phyloP scores from a whole-genome alignment of 179 eudicot species.

The Gypsophila paniculata region DNA sequence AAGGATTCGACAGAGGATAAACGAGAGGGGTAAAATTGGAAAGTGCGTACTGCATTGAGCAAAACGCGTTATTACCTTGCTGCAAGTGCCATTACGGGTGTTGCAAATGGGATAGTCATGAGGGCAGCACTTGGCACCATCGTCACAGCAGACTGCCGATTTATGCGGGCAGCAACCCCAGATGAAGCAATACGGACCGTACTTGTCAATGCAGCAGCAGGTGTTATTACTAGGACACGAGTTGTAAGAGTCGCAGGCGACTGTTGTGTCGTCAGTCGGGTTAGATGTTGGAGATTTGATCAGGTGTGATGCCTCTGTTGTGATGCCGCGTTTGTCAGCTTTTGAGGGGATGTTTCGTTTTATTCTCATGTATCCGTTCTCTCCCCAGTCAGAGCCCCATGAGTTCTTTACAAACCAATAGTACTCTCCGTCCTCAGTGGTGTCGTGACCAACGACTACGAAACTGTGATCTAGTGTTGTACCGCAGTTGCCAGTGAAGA shows the following conservation, averaged over 20 bases:
- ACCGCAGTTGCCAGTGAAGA: slow-evolving; percentile 60
- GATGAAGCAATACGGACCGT: slow-evolving; percentile 54
- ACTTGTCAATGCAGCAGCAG: slow-evolving; percentile 64
- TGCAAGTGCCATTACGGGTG: slow-evolving; percentile 45
- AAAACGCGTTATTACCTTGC: slow-evolving; percentile 31
- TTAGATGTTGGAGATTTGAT: slow-evolving; percentile 67
- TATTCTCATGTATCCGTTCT: slow-evolving; percentile 63
- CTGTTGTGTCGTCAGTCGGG: slow-evolving; percentile 29
- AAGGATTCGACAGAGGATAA: too few relatives aligned
- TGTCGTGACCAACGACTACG: slow-evolving; percentile 68
- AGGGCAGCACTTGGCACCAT: slow-evolving; percentile 75
- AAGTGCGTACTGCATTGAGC: too few relatives aligned
- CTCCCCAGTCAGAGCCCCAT: slow-evolving; percentile 78
- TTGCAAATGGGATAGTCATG: slow-evolving; percentile 72
- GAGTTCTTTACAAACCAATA: slow-evolving; percentile 86
- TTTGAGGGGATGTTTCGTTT: slow-evolving; percentile 39
- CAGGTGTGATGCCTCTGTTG: slow-evolving; percentile 61
- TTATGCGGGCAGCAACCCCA: slow-evolving; percentile 82
- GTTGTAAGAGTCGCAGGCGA: slow-evolving; percentile 53
- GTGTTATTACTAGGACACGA: slow-evolving; percentile 52
- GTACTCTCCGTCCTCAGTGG: slow-evolving; percentile 42
- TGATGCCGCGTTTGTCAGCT: slow-evolving; percentile 68
- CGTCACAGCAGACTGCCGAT: slow-evolving; percentile 71
- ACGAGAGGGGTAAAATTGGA: too few relatives aligned
- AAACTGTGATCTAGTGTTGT: slow-evolving; percentile 58